These are phyloP conservation scores for Collariella sp. DNA, from an alignment of 495 filamentous ascomycete species.

Conservation along the genomic window DNA sequence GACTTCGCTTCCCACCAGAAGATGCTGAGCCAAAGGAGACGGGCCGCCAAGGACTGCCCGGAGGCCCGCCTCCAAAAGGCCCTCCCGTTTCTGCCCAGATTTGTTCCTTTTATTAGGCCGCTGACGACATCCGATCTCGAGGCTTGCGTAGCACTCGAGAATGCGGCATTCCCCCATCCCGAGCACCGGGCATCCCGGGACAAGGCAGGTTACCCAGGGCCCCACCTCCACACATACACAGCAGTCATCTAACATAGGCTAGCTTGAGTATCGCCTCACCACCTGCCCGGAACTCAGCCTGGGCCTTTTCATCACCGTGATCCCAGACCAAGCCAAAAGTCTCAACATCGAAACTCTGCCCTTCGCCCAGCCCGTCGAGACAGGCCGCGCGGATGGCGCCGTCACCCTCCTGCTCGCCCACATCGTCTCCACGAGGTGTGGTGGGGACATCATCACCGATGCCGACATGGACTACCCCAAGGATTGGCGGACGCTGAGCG, in stretches of 20 bases:
- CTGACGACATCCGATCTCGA: constrained; percentile 67
- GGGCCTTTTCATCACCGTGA: constrained; percentile 64
- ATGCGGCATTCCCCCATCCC: constrained; percentile 58
- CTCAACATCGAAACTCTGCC: constrained; percentile 42
- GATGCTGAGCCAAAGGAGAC: constrained; percentile 22
- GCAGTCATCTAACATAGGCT: not conserved
- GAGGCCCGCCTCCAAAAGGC: constrained; percentile 21
- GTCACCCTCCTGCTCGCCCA: constrained; percentile 69
- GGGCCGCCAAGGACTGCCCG: constrained; percentile 23
- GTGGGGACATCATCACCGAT: constrained; percentile 56
- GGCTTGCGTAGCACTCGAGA: constrained; percentile 67
- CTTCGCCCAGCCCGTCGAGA: constrained; percentile 40
- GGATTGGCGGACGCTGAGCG: constrained; percentile 46
- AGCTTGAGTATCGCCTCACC: constrained; percentile 78
- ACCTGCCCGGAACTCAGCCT: constrained; percentile 70
- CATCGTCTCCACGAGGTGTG: constrained; percentile 65
- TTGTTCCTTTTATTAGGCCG: constrained; percentile 56
- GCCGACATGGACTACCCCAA: constrained; percentile 63
- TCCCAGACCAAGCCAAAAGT: constrained; percentile 37
- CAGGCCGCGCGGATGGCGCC: constrained; percentile 37
- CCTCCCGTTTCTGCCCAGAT: constrained; percentile 24
- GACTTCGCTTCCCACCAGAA: constrained; percentile 27
- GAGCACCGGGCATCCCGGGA: constrained; percentile 65
- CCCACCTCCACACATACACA: not conserved
- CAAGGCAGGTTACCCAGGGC: constrained; percentile 51